Percentiles rank a stretch among this genome's conserved stretches.
Conservation (phyloP, 108 stramenopile species). For the Fragilaria crotonensis region DNA sequence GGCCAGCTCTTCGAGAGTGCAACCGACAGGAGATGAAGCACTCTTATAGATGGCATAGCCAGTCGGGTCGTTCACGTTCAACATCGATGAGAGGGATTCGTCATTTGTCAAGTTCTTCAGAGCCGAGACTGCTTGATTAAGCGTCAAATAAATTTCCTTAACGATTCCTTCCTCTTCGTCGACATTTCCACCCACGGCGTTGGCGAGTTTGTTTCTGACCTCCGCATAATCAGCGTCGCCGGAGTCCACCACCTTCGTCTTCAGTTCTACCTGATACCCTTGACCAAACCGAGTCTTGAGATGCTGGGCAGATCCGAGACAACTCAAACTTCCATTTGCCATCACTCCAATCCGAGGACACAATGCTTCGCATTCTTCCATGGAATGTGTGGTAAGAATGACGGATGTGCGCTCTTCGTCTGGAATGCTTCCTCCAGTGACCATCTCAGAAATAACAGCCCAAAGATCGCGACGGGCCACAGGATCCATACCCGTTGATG, state of each 20-base stretch:
- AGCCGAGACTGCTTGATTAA: constrained; percentile 31
- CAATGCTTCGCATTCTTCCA: constrained; percentile 97
- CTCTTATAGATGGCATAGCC: constrained; percentile 55
- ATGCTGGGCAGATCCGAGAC: constrained; percentile 85
- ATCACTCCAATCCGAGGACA: constrained; percentile 97
- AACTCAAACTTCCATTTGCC: constrained; percentile 83
- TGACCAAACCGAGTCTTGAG: constrained; percentile 78
- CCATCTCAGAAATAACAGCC: constrained; percentile 74
- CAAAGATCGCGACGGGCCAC: constrained; percentile 81
- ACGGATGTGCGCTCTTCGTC: constrained; percentile 56
- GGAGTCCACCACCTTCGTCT: constrained; percentile 36
- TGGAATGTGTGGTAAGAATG: constrained; percentile 79
- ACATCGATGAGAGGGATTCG: constrained; percentile 35
- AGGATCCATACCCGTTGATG: constrained; percentile 63
- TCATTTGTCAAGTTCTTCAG: constrained; percentile 30
- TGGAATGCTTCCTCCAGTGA: constrained; percentile 35
- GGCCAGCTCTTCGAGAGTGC: constrained; percentile 47
- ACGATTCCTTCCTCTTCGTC: constrained; percentile 11
- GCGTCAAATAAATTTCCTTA: constrained; percentile 33
- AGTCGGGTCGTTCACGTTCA: constrained; percentile 31
- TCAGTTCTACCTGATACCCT: constrained; percentile 78
- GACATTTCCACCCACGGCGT: background rate
- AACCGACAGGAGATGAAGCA: constrained; percentile 42
- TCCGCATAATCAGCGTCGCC: constrained; percentile 32
- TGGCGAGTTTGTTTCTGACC: constrained; percentile 7